Evolutionary conservation across 148 eudicot genomes (phyloP), one percentile per base, ranked within the genome.

Genomic region (Cornus kousa): DNA sequence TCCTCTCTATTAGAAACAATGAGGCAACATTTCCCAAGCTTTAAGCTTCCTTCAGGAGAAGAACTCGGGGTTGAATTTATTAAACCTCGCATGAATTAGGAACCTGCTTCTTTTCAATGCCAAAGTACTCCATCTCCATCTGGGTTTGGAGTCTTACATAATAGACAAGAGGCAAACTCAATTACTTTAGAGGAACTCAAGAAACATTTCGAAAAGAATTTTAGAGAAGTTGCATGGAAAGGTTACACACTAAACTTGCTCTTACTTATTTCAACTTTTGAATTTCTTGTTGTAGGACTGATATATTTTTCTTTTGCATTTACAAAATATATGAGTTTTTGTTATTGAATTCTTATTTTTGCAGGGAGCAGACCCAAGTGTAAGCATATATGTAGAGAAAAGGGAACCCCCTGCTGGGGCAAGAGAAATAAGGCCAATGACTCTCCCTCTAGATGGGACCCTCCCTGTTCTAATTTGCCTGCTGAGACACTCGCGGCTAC

Each of bases 11-110:
- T 74, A 50, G 33, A 20, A 43, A 77, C 73, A 69, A 77, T 73
- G 78, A 74, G 60, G 69, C 78, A 67, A 13, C 77, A 65, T 31
- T 46, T 77, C 3, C 76, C 16, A 33, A 78, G 66, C 37, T 70
- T 78, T 69, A 73, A 50, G 80, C 43, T 77, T 81, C 68, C 77
- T 72, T 77, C 74, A 2, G 78, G 78, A 37, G 31, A 32, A 55
- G 55, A 55, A 78, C 28, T 78, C 16, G 43, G 5, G 43, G 7
- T 4, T 4, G 43, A 7, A 39, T 39, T 7, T 39, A 0, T 39
- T 39, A 39, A 46, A 12, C 1, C 72, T 48, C 5, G 19, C 9
- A 7, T 67, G 65, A 39, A 39, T 39, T 2, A 39, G 43, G 43
- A 39, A 39, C 43, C 43, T 39, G 62, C 3, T 16, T 12, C 39